Evolutionary conservation across 2,329 filamentous ascomycete species (phyloP).

Genomic region (Fusarium subtropicale): DNA sequence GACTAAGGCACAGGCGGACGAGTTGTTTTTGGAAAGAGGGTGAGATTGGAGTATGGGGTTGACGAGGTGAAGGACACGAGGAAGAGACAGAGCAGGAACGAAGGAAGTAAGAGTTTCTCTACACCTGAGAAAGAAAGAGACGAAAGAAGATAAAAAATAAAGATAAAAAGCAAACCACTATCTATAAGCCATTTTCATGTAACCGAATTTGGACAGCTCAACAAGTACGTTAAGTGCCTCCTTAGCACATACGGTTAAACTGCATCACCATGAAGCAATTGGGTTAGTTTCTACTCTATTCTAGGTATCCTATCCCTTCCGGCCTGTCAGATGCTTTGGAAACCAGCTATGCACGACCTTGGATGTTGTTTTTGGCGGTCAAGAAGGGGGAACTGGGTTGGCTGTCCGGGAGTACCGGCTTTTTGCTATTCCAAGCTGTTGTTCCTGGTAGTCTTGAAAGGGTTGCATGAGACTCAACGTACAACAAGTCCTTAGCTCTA

Average conservation of each 20-base stretch:
- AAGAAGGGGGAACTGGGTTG: slow-evolving; percentile 34
- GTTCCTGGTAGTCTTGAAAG: slow-evolving; percentile 17
- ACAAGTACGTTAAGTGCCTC: slow-evolving; percentile 15
- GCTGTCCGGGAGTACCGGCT: slow-evolving; percentile 22
- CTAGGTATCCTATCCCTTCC: background rate
- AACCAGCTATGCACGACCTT: slow-evolving; percentile 4
- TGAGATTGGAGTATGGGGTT: slow-evolving; percentile 20
- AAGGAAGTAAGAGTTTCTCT: slow-evolving; percentile 7
- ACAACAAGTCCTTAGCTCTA: background rate
- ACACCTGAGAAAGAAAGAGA: background rate
- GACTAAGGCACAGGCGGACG: slow-evolving; percentile 8
- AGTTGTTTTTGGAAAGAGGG: slow-evolving; percentile 18
- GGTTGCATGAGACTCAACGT: slow-evolving; percentile 9
- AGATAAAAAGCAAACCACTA: slow-evolving; percentile 15
- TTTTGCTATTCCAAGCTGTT: slow-evolving; percentile 25
- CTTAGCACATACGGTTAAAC: slow-evolving; percentile 16
- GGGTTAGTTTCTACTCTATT: background rate
- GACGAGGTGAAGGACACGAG: slow-evolving; percentile 32
- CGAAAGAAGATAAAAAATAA: background rate
- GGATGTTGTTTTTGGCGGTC: slow-evolving; percentile 35
- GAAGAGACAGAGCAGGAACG: slow-evolving; percentile 18
- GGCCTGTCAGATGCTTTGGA: slow-evolving; percentile 3
- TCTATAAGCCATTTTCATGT: slow-evolving; percentile 36
- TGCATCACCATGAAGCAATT: background rate
- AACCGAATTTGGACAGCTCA: slow-evolving; percentile 40